Evolutionary conservation across 805 yeast species (phyloP), one percentile per base, ranked within the genome.

Genomic region (Pichia rugopelliculosa): DNA sequence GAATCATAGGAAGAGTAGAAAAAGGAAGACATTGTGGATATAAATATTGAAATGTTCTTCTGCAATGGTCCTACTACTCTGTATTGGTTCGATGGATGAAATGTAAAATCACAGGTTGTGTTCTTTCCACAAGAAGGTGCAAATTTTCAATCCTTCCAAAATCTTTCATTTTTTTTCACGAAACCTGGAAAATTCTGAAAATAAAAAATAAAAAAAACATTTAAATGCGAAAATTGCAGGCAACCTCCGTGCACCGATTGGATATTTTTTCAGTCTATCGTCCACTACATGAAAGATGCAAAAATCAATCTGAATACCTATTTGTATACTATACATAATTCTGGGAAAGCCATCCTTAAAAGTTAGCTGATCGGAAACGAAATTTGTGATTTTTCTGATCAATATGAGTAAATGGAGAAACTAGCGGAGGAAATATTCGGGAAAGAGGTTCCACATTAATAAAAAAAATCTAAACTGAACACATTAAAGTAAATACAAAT

Each of bases 21-120:
- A 78, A 93, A 91, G 72, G 96, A 86, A 59, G 98, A 88, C 96
- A 89, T 89, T 30, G 6, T 30, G 34, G 7, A n/a, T 30, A 30
- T 30, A 15, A 5, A 10, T 30, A 30, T 30, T 30, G 2, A 30
- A 30, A 30, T 30, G 18, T n/a, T 30, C 18, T n/a, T 10, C 34
- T 30, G 7, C 9, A 30, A 30, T n/a, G 9, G 12, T 15, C n/a
- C 34, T 30, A n/a, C 34, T 30, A 15, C 7, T 8, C 9, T 30
- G 18, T 15, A 6, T 30, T 30, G 34, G 34, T 30, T 30, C 10
- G 6, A 6, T 30, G 9, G n/a, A 30, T n/a, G n/a, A n/a, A n/a
- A n/a, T n/a, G n/a, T n/a, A n/a, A n/a, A n/a, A n/a, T n/a, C n/a
- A n/a, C n/a, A 4, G n/a, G 18, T 24, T 6, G 9, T 15, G 5